These are phyloP conservation scores for Ilex aquifolium DNA, from an alignment of 257 asterid species.

Conservation along the genomic window DNA sequence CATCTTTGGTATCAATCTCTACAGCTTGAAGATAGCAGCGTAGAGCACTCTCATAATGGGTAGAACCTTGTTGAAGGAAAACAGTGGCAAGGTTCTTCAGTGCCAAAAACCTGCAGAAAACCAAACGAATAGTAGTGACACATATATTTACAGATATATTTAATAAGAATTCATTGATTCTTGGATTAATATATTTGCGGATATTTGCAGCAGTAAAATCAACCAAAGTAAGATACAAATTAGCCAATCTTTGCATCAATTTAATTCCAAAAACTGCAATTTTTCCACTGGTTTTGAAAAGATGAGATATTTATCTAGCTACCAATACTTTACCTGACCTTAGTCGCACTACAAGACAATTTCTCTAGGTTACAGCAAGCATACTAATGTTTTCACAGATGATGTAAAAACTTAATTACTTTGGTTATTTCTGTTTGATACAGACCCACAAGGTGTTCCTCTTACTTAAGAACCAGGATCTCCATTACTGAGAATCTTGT, in stretches of 20 bases:
- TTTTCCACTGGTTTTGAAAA: background rate
- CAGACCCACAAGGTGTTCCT: too few relatives aligned
- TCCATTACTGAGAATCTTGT: background rate
- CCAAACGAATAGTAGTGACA: conserved; percentile 8
- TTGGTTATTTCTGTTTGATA: too few relatives aligned
- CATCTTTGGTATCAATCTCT: conserved; percentile 86
- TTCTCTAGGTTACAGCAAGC: too few relatives aligned
- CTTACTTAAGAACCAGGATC: background rate
- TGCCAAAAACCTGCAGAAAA: conserved; percentile 77
- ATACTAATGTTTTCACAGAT: too few relatives aligned
- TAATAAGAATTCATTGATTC: background rate
- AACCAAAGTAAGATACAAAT: background rate
- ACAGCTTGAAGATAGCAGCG: conserved; percentile 95
- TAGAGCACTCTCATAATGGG: conserved; percentile 69
- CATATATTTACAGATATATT: background rate
- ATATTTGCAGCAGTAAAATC: background rate
- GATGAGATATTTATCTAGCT: background rate
- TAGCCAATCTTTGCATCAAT: background rate
- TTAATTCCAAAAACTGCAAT: background rate
- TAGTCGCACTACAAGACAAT: too few relatives aligned
- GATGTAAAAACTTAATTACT: too few relatives aligned
- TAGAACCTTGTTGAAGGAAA: conserved; percentile 71
- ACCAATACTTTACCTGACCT: too few relatives aligned
- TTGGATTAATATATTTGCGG: background rate
- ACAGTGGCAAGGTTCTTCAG: conserved; percentile 89